Evolutionary conservation across 202 grass and related monocot genomes (phyloP), one percentile per base, ranked within the genome.

Genomic region (Elaeis oleifera): DNA sequence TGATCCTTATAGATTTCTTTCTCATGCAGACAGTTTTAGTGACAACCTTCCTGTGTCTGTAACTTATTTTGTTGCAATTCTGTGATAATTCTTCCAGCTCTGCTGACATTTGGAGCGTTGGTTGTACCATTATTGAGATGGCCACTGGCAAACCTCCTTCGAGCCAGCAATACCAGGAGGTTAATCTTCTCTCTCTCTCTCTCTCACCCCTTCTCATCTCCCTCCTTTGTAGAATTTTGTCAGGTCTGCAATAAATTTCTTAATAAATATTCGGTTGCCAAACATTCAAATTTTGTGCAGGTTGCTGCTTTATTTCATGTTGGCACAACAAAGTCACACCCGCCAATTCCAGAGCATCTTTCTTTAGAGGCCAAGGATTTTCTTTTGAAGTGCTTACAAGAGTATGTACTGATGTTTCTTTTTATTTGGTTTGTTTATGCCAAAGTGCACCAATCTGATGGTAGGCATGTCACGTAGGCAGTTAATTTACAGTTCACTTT

Each of bases 121-220:
- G 94, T 49, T 99, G 94, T 69, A 99, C 88, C 39, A 82, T 99
- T 52, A 99, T 99, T 79, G 94, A 99, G 77, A 99, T 99, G 94
- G 94, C 94, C 53, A 99, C 94, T 3, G 94, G 94, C 50, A 99
- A 99, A 59, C 94, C 88, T 75, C 94, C 94, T 49, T 99, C 88
- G 88, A 99, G 88, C 32, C 82, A 88, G 50, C 94, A 99, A 59
- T 99, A 86, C 74, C 94, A 99, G 80, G 94, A 92, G 88, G 94
- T 84, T 76, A 56, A 18, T 7, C 6, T 23, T 6, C 6, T 54
- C 4, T 21, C 17, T 36, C 4, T 16, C 27, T 48, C 36, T 13
- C 36, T 44, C 36, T 39, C 36, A 2, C 36, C 5, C 28, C 5
- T 5, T 31, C 28, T 31, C 28, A 5, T 31, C 28, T 31, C 28